phyloP scores from a whole-genome alignment of 225 moss, liverwort and hornwort genomes.

The Physcomitrium patens region DNA sequence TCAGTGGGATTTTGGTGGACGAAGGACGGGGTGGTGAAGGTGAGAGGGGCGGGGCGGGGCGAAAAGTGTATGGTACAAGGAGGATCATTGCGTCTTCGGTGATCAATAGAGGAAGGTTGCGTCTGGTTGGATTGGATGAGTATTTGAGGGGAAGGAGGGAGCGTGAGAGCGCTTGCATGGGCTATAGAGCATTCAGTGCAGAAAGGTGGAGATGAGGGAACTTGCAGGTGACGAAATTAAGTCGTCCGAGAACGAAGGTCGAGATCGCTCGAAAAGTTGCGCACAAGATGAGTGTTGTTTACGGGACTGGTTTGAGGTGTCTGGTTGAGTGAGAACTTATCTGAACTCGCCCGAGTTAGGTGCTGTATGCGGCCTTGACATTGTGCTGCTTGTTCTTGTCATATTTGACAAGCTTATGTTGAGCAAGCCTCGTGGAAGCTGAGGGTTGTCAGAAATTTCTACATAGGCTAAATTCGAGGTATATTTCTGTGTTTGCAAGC shows the following conservation, averaged over 20 bases:
- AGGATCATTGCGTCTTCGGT: conserved; percentile 32
- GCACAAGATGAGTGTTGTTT: conserved; percentile 30
- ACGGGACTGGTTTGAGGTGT: conserved; percentile 4
- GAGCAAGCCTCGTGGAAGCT: conserved; percentile 37
- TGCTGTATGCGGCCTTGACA: conserved; percentile 21
- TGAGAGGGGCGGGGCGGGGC: conserved; percentile 27
- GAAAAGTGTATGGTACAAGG: conserved; percentile 28
- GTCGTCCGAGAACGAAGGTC: neutral
- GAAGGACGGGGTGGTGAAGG: conserved; percentile 27
- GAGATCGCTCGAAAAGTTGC: conserved; percentile 13
- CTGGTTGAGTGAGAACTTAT: conserved; percentile 21
- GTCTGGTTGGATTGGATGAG: conserved; percentile 20
- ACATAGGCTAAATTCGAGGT: neutral
- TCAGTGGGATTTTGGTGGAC: conserved; percentile 43
- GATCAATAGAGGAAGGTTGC: conserved; percentile 28
- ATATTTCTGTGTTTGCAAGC: conserved; percentile 34
- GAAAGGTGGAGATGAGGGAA: neutral
- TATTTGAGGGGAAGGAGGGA: neutral
- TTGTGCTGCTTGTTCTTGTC: conserved; percentile 30
- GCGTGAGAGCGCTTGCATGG: neutral
- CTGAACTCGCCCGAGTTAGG: conserved; percentile 23
- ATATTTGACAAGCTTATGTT: neutral
- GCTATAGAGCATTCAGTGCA: too few relatives aligned
- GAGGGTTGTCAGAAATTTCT: conserved; percentile 35
- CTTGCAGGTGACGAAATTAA: conserved; percentile 1